These are phyloP conservation scores for Elaeagnus macrophylla DNA, from an alignment of 306 rosid genomes.

Conservation along the genomic window DNA sequence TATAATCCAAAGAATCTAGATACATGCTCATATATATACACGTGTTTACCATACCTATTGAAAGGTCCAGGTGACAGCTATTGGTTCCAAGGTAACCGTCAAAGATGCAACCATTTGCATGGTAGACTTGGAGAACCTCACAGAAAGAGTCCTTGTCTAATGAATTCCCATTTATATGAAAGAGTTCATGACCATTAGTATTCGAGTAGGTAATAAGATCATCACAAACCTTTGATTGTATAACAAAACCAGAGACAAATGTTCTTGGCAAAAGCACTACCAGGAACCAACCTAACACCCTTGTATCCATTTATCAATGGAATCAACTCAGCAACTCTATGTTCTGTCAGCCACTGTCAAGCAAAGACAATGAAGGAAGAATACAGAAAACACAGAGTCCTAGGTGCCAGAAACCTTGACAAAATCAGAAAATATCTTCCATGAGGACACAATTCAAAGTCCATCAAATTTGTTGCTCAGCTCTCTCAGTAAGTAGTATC, in stretches of 20 bases:
- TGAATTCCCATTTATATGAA: conserved; percentile 46
- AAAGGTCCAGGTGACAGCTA: conserved; percentile 32
- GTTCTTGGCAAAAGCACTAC: conserved; percentile 37
- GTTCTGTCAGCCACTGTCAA: conserved; percentile 5
- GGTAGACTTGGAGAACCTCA: conserved; percentile 36
- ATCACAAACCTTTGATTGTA: conserved; percentile 44
- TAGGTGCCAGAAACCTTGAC: conserved; percentile 3
- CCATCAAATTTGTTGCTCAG: conserved; percentile 10
- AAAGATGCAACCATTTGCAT: conserved; percentile 47
- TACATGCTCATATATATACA: too few relatives aligned
- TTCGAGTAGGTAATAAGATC: conserved; percentile 38
- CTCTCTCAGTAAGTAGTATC: conserved; percentile 2
- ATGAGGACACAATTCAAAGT: not conserved
- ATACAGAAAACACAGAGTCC: conserved; percentile 8
- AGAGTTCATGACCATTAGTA: conserved; percentile 41
- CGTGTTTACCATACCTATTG: conserved; percentile 36
- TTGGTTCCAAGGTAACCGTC: conserved; percentile 33
- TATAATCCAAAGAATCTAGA: too few relatives aligned
- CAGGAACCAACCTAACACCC: conserved; percentile 30
- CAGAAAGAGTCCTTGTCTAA: conserved; percentile 52
- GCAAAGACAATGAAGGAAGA: conserved; percentile 1
- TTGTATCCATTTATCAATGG: conserved; percentile 30
- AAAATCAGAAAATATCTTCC: conserved; percentile 16
- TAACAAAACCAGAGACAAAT: conserved; percentile 35
- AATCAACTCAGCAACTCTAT: conserved; percentile 27